Evolutionary conservation across 805 yeast species (phyloP), one percentile per base, ranked within the genome.

Genomic region (Candida easanensis): DNA sequence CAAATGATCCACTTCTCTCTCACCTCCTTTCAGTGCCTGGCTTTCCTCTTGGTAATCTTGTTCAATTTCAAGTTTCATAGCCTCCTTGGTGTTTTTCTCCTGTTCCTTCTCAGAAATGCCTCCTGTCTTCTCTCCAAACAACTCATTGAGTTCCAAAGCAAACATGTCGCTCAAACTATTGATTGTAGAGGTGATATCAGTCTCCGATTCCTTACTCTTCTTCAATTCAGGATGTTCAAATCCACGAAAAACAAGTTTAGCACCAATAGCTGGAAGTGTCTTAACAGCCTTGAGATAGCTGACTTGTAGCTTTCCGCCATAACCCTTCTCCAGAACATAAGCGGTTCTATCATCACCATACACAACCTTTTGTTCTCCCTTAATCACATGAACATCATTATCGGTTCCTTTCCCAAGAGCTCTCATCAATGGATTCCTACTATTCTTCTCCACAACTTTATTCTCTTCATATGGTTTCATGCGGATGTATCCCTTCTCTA

Each of bases 401-500:
- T 18, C 46, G 21, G 27, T 37, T 35, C 35, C 44, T 26, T 21
- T 37, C 31, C 26, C 41, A 15, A 33, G 36, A 20, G 18, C 37
- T 36, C 34, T 48, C 20, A 33, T 33, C 42, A 48, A 38, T 13
- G 56, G 39, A 52, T 58, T 46, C 11, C 16, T 18, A 18, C 20
- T 31, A 38, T 52, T 15, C 5, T 49, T 48, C 21, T 27, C 46
- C 36, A 18, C n/a, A n/a, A n/a, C 51, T 15, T 10, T 16, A 26
- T 38, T 38, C 33, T 11, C n/a, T 9, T 54, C 53, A 46, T 58
- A 66, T 9, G 77, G 73, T 43, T 68, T 64, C 33, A 72, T 56
- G 11, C 57, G 53, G 15, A 57, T 48, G 57, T 75, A 86, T 0
- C 76, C 76, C 5, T 55, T 54, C 60, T 90, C 97, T 17, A 90